Evolutionary conservation across 176 grass and related monocot species (phyloP), one percentile per base, ranked within the genome.

Genomic region (Poa annua): DNA sequence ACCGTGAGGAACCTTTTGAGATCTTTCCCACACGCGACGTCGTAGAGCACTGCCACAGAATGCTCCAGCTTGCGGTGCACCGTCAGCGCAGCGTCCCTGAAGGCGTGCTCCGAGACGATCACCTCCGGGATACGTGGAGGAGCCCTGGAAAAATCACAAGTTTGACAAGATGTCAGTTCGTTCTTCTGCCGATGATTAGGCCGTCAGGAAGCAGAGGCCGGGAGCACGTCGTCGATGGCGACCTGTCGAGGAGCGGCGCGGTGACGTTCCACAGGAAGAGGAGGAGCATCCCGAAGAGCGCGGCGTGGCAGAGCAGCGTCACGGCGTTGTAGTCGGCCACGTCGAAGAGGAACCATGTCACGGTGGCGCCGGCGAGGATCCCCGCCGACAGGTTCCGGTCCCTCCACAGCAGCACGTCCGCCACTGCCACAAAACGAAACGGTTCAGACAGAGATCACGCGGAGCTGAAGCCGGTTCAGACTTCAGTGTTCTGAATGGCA

Each of bases 341-440:
- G 57, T 93, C 87, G 66, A 98, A 96, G 14, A 98, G 75, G 66
- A 96, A 88, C 96, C 96, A 99, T 24, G 89, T 49, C 48, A 81
- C 3, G 3, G 96, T 94, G 11, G 85, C 87, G 4, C 75, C 93
- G 17, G 80, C 89, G 33, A 99, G 86, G 71, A 99, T 92, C 25
- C 85, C 93, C 8, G 85, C 93, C 11, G 96, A 92, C 44, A 99
- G 60, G 24, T 92, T 88, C 57, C 52, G 87, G 55, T 93, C 17
- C 85, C 87, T 87, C 96, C 96, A 99, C 54, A 99, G 85, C 68
- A 99, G 82, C 71, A 96, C 47, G 78, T 99, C 87, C 21, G 93
- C 93, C 73, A 94, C 96, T 99, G 74, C 7, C 62, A 80, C 2
- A 71, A 86, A 44, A 17, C 52, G 4, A 44, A 38, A 4, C 4